phyloP scores from a whole-genome alignment of 164 flowering plant species.

The Sedum album region DNA sequence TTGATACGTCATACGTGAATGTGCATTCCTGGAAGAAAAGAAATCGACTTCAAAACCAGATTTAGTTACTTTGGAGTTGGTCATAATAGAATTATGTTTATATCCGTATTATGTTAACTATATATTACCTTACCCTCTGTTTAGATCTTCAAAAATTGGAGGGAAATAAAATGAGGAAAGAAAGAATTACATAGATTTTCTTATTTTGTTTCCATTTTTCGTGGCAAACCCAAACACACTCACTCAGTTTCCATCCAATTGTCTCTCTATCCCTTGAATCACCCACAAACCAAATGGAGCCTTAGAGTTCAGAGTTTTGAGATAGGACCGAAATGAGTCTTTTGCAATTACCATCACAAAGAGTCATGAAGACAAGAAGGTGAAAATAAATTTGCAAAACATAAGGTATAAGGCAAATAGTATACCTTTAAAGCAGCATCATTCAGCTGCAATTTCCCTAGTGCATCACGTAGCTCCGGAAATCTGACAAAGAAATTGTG shows the following conservation, averaged over 20 bases:
- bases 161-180: no score
- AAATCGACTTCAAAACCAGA: not conserved
- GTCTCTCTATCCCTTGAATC: no score
- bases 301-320: not conserved
- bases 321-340: not conserved
- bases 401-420: not conserved
- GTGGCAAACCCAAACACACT: no score
- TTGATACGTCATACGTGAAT: not conserved
- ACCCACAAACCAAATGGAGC: no score
- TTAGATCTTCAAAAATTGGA: no score
- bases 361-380: not conserved
- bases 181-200: no score
- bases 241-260: no score
- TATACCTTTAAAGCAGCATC: conserved; percentile 90
- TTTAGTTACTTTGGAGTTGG: not conserved
- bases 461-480: conserved; percentile 85
- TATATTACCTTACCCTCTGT: not conserved
- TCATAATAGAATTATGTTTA: not conserved
- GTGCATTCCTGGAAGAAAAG: not conserved
- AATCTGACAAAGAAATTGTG: conserved; percentile 39
- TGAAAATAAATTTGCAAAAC: not conserved
- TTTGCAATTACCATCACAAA: not conserved
- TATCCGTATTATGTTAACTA: not conserved
- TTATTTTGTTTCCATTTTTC: no score
- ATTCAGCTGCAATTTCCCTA: conserved; percentile 92